A percentile compares a stretch with the other conserved stretches of the same genome.
These are phyloP conservation scores for Biscogniauxia sp. DNA, from an alignment of 2,329 filamentous ascomycete genomes.

Conservation along the genomic window DNA sequence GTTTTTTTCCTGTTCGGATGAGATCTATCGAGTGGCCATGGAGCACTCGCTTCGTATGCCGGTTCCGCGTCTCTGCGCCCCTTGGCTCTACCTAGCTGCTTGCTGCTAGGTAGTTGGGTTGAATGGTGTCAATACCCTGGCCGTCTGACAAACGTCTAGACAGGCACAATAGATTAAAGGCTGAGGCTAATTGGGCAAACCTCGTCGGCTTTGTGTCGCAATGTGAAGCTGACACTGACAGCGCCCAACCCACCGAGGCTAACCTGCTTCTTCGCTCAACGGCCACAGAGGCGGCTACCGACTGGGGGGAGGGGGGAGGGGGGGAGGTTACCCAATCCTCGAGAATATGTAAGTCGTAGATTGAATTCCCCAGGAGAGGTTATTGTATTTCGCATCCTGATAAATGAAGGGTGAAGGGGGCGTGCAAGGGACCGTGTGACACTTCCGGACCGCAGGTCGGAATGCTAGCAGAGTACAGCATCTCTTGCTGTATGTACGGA, in stretches of 20 bases:
- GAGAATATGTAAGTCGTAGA: neutral
- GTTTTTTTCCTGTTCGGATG: constrained; percentile 6
- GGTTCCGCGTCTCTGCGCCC: constrained; percentile 7
- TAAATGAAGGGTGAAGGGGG: neutral
- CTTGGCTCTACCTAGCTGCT: too few species aligned
- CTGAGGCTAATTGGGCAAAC: neutral
- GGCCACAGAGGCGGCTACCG: neutral
- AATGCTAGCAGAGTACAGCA: neutral
- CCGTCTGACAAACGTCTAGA: neutral
- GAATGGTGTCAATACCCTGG: neutral
- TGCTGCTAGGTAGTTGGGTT: constrained; percentile 6
- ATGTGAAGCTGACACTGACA: constrained; percentile 5
- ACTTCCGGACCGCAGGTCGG: neutral
- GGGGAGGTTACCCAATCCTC: neutral
- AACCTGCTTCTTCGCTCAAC: constrained; percentile 1
- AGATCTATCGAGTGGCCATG: constrained; percentile 11
- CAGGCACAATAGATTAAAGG: neutral
- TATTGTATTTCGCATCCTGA: neutral
- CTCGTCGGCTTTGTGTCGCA: constrained; percentile 1
- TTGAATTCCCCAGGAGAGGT: neutral
- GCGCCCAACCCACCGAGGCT: constrained; percentile 11
- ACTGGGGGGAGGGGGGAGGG: neutral
- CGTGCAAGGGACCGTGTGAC: neutral
- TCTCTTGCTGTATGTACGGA: neutral
- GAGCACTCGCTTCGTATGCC: constrained; percentile 9